Evolutionary conservation across 23 red algal genomes (phyloP).

Genomic region (Porphyridium purpureum): DNA sequence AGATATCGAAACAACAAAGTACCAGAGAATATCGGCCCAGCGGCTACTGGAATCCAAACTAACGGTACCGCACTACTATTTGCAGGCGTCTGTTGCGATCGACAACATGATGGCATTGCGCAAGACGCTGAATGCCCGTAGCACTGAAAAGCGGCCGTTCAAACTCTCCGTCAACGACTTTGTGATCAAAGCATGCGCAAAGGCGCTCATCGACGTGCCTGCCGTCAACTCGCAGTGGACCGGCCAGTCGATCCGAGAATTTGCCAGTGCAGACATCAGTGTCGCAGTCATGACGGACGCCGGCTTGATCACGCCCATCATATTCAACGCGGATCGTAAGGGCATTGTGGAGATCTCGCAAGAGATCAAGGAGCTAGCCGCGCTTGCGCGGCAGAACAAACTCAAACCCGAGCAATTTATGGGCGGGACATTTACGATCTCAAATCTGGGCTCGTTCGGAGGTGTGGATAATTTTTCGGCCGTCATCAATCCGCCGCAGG

Average conservation of each 20-base stretch:
- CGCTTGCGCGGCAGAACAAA: conserved; percentile 56
- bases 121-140: conserved; percentile 32
- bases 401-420: conserved; percentile 67
- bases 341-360: conserved; percentile 51
- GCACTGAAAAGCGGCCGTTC: conserved; percentile 22
- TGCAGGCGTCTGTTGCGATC: conserved; percentile 33
- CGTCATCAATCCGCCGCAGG: conserved; percentile 95
- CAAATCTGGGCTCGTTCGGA: conserved; percentile 92
- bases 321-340: conserved; percentile 77
- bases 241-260: conserved; percentile 53
- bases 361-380: conserved; percentile 67
- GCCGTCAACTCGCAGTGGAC: conserved; percentile 91
- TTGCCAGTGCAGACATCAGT: conserved; percentile 56
- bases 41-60: conserved; percentile 82
- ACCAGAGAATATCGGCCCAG: conserved; percentile 28
- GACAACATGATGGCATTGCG: conserved; percentile 62
- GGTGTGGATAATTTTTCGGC: conserved; percentile 80
- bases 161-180: conserved; percentile 97
- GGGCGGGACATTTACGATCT: conserved; percentile 94
- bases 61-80: conserved; percentile 81
- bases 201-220: conserved; percentile 58
- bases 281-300: conserved; percentile 71
- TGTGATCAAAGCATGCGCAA: conserved; percentile 76
- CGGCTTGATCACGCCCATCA: conserved; percentile 86
- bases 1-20: background rate